Evolutionary conservation across 805 yeast genomes (phyloP).

Genomic region (Ogataea wickerhamii): DNA sequence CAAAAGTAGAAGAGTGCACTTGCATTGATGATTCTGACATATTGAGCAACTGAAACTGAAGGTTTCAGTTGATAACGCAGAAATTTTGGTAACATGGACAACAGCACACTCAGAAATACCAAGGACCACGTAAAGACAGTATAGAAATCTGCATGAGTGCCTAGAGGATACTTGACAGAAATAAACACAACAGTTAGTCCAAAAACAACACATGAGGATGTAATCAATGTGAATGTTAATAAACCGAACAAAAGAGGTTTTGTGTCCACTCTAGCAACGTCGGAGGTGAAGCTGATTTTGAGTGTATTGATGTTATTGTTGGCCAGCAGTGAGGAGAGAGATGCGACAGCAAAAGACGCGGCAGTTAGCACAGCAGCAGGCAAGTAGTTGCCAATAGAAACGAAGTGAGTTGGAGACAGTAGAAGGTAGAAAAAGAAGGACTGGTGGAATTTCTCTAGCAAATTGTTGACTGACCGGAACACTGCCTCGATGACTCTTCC

Average conservation of each 20-base stretch:
- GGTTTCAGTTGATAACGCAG: conserved; percentile 6
- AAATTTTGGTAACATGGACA: conserved; percentile 16
- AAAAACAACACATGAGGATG: conserved; percentile 18
- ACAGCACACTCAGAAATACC: conserved; percentile 4
- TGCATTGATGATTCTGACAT: conserved; percentile 23
- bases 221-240: conserved; percentile 28
- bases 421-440: conserved; percentile 89
- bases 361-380: conserved; percentile 80
- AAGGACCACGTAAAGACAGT: conserved; percentile 14
- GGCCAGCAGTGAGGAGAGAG: conserved; percentile 55
- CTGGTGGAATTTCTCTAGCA: conserved; percentile 94
- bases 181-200: conserved; percentile 24
- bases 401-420: conserved; percentile 73
- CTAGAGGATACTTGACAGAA: conserved; percentile 8
- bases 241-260: conserved; percentile 28
- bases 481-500: conserved; percentile 88
- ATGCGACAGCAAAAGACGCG: conserved; percentile 62
- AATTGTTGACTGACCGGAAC: conserved; percentile 84
- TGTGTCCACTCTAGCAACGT: conserved; percentile 21
- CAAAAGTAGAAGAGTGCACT: conserved; percentile 54
- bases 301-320: conserved; percentile 32
- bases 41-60: conserved; percentile 16
- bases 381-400: conserved; percentile 88
- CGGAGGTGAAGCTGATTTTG: conserved; percentile 4
- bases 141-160: conserved; percentile 8